Percentiles rank a stretch among this genome's conserved stretches.
These are phyloP conservation scores for Cryptococcus sp. DNA, from an alignment of 1,284 basidiomycete species.

Conservation along the genomic window DNA sequence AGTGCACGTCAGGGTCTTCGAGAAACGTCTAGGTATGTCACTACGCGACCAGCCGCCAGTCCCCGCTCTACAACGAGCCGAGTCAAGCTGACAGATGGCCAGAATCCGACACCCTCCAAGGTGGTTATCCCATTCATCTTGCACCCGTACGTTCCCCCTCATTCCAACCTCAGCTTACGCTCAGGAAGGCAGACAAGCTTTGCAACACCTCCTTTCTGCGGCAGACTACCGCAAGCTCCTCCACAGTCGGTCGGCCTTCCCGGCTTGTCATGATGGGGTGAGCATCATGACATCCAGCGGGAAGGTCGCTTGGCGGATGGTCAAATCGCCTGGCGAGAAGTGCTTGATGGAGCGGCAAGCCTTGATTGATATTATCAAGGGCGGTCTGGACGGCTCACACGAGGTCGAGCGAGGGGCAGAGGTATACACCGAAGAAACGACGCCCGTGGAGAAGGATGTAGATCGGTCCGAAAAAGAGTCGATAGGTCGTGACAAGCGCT, in stretches of 20 bases:
- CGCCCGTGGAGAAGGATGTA: too few relatives aligned
- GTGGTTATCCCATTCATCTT: conserved; percentile 21
- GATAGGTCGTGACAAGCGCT: too few relatives aligned
- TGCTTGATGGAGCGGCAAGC: conserved; percentile 16
- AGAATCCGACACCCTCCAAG: conserved; percentile 4
- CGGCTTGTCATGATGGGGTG: conserved; percentile 17
- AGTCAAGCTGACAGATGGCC: not conserved
- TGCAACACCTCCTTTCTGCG: conserved; percentile 6
- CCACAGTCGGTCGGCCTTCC: conserved; percentile 1
- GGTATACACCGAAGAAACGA: too few relatives aligned
- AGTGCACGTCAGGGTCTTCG: conserved; percentile 14
- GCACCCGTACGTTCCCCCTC: conserved; percentile 10
- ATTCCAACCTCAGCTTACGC: not conserved
- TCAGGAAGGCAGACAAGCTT: conserved; percentile 11
- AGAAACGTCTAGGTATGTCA: conserved; percentile 16
- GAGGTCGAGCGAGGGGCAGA: conserved; percentile 8
- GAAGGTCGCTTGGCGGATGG: conserved; percentile 8
- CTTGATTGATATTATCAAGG: conserved; percentile 8
- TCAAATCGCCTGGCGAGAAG: conserved; percentile 8
- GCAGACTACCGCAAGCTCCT: conserved; percentile 6
- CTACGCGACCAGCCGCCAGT: too few relatives aligned
- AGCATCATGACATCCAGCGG: conserved; percentile 8
- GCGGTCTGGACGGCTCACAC: conserved; percentile 1
- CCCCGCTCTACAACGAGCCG: not conserved
- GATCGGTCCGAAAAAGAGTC: too few relatives aligned